Evolutionary conservation across 192 early-diverging fungal genomes (phyloP).

Genomic region (Coemansia sp.): DNA sequence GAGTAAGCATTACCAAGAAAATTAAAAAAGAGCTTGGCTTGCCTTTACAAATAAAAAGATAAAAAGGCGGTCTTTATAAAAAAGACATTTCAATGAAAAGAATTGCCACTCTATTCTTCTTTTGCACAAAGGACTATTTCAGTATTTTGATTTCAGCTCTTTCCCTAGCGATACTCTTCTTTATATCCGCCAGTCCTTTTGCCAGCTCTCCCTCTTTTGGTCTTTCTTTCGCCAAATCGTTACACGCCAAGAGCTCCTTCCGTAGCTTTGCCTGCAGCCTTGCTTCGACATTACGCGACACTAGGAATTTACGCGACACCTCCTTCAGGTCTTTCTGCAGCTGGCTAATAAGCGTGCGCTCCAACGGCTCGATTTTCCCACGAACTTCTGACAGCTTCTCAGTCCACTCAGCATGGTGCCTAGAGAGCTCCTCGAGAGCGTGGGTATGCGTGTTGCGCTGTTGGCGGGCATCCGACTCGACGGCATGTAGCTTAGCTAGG

Average conservation of each 20-base stretch:
- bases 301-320: not conserved
- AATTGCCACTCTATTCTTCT: not conserved
- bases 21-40: not conserved
- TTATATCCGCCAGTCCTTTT: not conserved
- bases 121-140: not conserved
- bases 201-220: not conserved
- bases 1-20: not conserved
- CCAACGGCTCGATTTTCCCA: constrained; percentile 8
- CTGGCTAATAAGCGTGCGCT: constrained; percentile 12
- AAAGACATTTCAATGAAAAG: not conserved
- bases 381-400: constrained; percentile 2
- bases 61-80: no score
- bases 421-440: constrained; percentile 18
- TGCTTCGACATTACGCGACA: not conserved
- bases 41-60: not conserved
- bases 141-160: not conserved
- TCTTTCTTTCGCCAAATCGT: not conserved
- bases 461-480: constrained; percentile 10
- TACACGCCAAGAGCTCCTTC: constrained; percentile 5
- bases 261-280: constrained; percentile 10
- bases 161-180: not conserved
- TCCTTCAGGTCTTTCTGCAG: constrained; percentile 18
- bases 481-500: constrained; percentile 1
- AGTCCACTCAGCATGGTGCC: constrained; percentile 15
- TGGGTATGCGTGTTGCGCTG: constrained; percentile 16